Base-by-base conservation (phyloP, 352 stramenopile genomes). In the Globisporangium yorkense region DNA sequence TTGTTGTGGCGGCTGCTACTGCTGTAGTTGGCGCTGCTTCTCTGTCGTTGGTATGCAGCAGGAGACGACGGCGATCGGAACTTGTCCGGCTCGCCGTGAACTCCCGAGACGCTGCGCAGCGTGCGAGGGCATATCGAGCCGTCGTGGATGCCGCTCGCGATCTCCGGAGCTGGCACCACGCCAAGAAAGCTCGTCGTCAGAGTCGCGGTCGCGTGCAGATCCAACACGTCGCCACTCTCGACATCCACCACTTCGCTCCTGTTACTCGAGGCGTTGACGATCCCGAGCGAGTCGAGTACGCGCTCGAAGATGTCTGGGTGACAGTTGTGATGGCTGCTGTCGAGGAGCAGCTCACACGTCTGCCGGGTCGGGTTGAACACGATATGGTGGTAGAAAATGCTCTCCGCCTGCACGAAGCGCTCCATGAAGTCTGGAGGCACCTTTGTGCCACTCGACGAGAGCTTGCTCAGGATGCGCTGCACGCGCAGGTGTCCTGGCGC, bases 371-470 rank as follows among this genome's bases (percentile, higher is more conserved):
- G 55, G 53, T 92, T 87, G 70, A 87, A 92, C 54, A 92, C 54
- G 40, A 89, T 71, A 57, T 92, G 82, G 59, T 92, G 80, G 61
- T 75, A 90, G 60, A 92, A 92, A n/a, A 89, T 72, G 51, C 76
- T 75, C 56, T 92, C 82, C 7, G 80, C 80, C 20, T 77, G 74
- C 40, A 75, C 54, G 24, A 88, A 89, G 9, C 74, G 65, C 45
- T 77, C 62, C 52, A 78, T 59, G 50, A 88, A 92, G 21, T 74
- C 69, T 10, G 60, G 41, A 20, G 79, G 79, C 24, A 88, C 59
- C 33, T 77, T 83, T 0, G 68, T 74, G 43, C 73, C 72, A 0
- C 65, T 67, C 1, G 72, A 66, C 10, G 67, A 67, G 37, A 92
- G 76, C 47, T 92, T 92, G 59, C 59, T 80, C 12, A 89, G 54